Conservation (phyloP, 768 basidiomycete species). For the Trametes cingulata region DNA sequence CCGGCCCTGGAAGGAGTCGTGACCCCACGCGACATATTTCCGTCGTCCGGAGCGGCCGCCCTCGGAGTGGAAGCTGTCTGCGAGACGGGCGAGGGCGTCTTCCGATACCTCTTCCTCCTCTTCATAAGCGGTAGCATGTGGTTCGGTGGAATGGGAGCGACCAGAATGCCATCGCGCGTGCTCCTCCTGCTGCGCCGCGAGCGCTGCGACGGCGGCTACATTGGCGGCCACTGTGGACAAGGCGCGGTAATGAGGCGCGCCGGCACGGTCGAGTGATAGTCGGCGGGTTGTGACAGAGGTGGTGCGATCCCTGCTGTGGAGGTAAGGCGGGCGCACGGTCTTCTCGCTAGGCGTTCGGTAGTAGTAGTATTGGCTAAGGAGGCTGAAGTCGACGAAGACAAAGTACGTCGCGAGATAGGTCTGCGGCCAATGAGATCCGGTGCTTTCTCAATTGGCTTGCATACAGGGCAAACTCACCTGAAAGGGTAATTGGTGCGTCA, state of each 20-base stretch:
- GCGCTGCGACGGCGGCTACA: constrained; percentile 69
- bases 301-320: constrained; percentile 18
- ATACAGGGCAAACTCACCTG: constrained; percentile 57
- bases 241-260: constrained; percentile 64
- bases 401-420: constrained; percentile 93
- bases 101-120: constrained; percentile 52
- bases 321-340: constrained; percentile 13
- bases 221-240: constrained; percentile 70
- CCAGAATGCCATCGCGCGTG: constrained; percentile 35
- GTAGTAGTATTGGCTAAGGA: constrained; percentile 82
- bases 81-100: constrained; percentile 54
- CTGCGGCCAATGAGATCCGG: constrained; percentile 40
- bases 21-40: constrained; percentile 70
- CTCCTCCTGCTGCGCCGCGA: constrained; percentile 64
- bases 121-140: constrained; percentile 29
- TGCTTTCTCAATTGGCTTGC: background rate
- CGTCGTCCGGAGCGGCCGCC: constrained; percentile 44
- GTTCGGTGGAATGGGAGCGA: constrained; percentile 13
- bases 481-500: constrained; percentile 93
- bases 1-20: constrained; percentile 42
- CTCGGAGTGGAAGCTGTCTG: constrained; percentile 81
- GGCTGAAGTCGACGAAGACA: constrained; percentile 73
- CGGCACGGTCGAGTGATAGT: constrained; percentile 52
- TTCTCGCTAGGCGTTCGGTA: constrained; percentile 45
- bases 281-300: constrained; percentile 37